phyloP scores from a whole-genome alignment of 108 stramenopile genomes.

The Discostella stelligeroides region DNA sequence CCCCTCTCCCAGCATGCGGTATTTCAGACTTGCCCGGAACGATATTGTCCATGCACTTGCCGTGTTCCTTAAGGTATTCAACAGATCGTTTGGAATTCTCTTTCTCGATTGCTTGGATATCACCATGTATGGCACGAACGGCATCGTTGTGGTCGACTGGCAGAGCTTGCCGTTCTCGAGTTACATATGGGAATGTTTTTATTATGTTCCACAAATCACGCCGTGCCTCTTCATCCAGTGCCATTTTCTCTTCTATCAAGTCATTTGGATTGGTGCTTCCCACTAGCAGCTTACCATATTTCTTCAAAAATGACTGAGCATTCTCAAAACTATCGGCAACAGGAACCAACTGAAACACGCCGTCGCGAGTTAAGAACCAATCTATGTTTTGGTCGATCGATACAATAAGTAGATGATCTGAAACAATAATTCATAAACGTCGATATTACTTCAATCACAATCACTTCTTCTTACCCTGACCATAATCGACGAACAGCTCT shows the following conservation, averaged over 20 bases:
- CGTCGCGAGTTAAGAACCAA: conserved; percentile 47
- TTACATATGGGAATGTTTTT: conserved; percentile 40
- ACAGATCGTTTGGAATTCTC: conserved; percentile 48
- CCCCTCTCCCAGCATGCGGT: conserved; percentile 78
- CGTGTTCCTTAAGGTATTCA: conserved; percentile 69
- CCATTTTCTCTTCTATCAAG: conserved; percentile 51
- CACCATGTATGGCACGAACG: conserved; percentile 44
- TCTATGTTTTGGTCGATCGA: no score
- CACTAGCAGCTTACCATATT: conserved; percentile 44
- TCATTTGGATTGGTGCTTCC: conserved; percentile 31
- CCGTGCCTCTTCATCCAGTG: conserved; percentile 43
- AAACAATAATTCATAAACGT: no score
- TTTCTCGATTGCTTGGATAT: conserved; percentile 44
- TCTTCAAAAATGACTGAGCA: conserved; percentile 34
- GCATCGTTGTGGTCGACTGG: conserved; percentile 42
- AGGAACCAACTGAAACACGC: conserved; percentile 42
- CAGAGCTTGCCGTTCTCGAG: conserved; percentile 50
- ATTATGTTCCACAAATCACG: conserved; percentile 47
- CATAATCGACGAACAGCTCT: conserved; percentile 85
- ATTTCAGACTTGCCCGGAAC: conserved; percentile 58
- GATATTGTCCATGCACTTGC: conserved; percentile 79
- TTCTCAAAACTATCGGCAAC: conserved; percentile 27
- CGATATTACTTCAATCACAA: no score
- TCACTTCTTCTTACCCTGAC: conserved; percentile 11
- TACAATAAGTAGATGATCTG: no score